Base-by-base conservation (phyloP, 208 protist genomes). In the Acanthamoeba healyi region DNA sequence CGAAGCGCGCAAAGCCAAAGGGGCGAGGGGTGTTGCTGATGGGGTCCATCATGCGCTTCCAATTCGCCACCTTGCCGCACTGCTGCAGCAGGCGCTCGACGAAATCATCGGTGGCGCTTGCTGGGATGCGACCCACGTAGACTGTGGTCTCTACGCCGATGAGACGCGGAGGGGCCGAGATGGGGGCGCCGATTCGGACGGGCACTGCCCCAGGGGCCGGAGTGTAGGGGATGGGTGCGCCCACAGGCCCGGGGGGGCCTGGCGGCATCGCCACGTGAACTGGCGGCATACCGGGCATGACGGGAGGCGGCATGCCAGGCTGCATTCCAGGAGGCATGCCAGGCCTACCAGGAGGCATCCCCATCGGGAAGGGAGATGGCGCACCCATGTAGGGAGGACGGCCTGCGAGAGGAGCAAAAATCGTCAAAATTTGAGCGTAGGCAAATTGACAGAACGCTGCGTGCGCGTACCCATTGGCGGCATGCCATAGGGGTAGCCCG, bases 1-100 rank as follows among this genome's bases (percentile, higher is more conserved):
- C 94, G 82, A 84, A 96, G 26, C 82, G 58, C 29, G 67, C 94
- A 51, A 95, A 95, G 26, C 95, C 95, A 89, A 96, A 96, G 32
- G 46, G 72, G 34, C 91, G 88, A 15, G 93, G n/a, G 24, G 87
- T 94, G 40, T 94, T 88, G 54, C 49, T 95, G 67, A 88, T 58
- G 44, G 95, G 38, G 17, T 96, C 95, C 7, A 92, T 92, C 54
- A 79, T 95, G 40, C 95, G 84, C 22, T 93, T 95, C 95, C 95
- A 96, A 19, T 94, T 86, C 2, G 36, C 24, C 17, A 95, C 79
- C n/a, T 44, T 93, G 24, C 95, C 95, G 86, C 95, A 96, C 44
- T 81, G 36, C 26, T 94, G 93, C 10, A 96, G 63, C 24, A 96
- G 36, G 17, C 32, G 56, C 58, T 65, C 72, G 12, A 96, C 61